A percentile compares a stretch with the other conserved stretches of the same genome.
These are phyloP conservation scores for Erythrobasidium hasegawianum DNA, from an alignment of 1,284 basidiomycete genomes.

Conservation along the genomic window DNA sequence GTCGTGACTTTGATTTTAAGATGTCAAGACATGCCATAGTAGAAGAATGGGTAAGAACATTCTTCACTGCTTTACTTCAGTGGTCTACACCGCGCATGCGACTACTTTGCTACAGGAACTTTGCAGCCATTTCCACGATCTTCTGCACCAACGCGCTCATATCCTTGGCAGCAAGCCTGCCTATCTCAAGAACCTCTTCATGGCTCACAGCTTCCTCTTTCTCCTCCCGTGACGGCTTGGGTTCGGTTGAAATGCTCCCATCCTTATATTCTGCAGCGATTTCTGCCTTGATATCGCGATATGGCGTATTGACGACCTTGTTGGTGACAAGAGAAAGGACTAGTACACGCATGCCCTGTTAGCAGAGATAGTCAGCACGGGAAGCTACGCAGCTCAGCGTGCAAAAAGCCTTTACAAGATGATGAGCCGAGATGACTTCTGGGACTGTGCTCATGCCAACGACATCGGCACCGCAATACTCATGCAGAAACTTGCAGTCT, in stretches of 20 bases:
- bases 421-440: slow-evolving; percentile 43
- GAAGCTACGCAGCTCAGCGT: neutral
- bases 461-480: slow-evolving; percentile 40
- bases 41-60: too few species aligned
- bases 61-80: too few species aligned
- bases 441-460: slow-evolving; percentile 46
- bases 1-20: too few species aligned
- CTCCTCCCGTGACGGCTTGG: slow-evolving; percentile 5
- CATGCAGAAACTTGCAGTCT: slow-evolving; percentile 42
- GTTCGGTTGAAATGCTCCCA: neutral
- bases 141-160: slow-evolving; percentile 32
- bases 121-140: slow-evolving; percentile 25
- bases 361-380: neutral
- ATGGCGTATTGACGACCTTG: slow-evolving; percentile 43
- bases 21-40: too few species aligned
- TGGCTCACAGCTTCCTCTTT: slow-evolving; percentile 24
- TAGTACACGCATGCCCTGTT: slow-evolving; percentile 41
- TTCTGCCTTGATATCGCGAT: slow-evolving; percentile 38
- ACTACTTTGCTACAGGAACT: slow-evolving; percentile 16
- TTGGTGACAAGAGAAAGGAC: slow-evolving; percentile 46
- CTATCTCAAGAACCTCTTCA: slow-evolving; percentile 34
- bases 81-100: too few species aligned
- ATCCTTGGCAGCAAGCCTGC: slow-evolving; percentile 19
- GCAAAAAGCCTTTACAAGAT: slow-evolving; percentile 27
- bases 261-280: slow-evolving; percentile 36